phyloP scores from a whole-genome alignment of 768 basidiomycete genomes.

The Suillus fuscotomentosus region DNA sequence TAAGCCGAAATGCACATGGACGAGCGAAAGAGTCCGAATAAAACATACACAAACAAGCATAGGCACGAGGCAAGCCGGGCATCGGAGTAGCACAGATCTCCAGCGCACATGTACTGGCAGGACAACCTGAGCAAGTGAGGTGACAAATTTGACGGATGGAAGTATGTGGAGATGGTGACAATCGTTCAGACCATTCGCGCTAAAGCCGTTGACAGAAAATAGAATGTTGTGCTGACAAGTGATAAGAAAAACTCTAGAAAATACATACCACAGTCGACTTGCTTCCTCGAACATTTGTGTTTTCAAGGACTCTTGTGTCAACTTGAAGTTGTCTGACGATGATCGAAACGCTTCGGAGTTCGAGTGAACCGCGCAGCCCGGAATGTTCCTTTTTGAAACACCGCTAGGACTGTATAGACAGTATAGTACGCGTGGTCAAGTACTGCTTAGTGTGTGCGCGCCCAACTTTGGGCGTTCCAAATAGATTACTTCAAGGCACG shows the following conservation, averaged over 20 bases:
- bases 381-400: neutral
- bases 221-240: neutral
- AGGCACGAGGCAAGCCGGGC: too few relatives aligned
- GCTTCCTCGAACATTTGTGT: neutral
- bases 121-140: too few relatives aligned
- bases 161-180: neutral
- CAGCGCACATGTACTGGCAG: too few relatives aligned
- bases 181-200: neutral
- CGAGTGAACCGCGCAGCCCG: neutral
- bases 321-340: too few relatives aligned
- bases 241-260: too few relatives aligned
- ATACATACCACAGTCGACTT: neutral
- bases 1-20: too few relatives aligned
- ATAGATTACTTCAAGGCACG: conserved; percentile 84
- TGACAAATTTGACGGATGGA: neutral
- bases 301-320: neutral
- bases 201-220: neutral
- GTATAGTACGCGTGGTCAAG: too few relatives aligned
- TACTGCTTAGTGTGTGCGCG: too few relatives aligned
- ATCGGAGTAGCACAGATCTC: too few relatives aligned
- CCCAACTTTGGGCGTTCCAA: neutral
- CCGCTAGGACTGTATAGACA: too few relatives aligned
- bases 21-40: too few relatives aligned
- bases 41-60: too few relatives aligned
- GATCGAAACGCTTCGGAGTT: neutral